These are phyloP conservation scores for Fusarium hainanense DNA, from an alignment of 2,329 filamentous ascomycete species.

Conservation along the genomic window DNA sequence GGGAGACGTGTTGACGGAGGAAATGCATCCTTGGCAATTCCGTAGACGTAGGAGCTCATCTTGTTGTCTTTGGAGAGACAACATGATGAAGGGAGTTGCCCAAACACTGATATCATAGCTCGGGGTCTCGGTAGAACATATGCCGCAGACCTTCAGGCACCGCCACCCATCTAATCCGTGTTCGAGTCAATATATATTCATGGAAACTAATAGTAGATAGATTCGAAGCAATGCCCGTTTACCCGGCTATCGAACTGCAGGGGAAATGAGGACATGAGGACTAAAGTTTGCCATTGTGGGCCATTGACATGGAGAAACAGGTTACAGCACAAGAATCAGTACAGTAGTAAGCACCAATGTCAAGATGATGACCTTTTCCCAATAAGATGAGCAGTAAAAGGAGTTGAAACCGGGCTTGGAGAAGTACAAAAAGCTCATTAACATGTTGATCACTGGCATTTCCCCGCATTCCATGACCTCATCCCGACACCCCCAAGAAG, in stretches of 20 bases:
- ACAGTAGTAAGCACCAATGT: conserved; percentile 3
- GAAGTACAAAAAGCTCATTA: conserved; percentile 13
- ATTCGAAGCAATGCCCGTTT: background rate
- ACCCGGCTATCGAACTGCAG: background rate
- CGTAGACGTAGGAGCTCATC: conserved; percentile 18
- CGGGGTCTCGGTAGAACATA: conserved; percentile 25
- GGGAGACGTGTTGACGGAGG: conserved; percentile 20
- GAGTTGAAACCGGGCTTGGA: conserved; percentile 16
- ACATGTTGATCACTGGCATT: conserved; percentile 40
- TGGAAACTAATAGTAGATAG: background rate
- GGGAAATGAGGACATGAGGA: background rate
- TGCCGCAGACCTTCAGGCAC: conserved; percentile 1
- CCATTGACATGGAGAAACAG: conserved; percentile 17
- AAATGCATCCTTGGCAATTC: conserved; percentile 28
- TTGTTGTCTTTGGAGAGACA: conserved; percentile 22
- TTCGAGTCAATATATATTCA: background rate
- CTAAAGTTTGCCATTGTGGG: conserved; percentile 5
- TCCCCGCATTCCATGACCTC: conserved; percentile 52
- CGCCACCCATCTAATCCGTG: background rate
- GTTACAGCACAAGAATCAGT: conserved; percentile 3
- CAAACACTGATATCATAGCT: conserved; percentile 5
- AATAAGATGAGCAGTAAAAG: conserved; percentile 18
- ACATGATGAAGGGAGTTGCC: conserved; percentile 3
- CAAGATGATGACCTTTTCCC: conserved; percentile 7
- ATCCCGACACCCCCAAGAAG: conserved; percentile 44